A percentile compares a stretch with the other conserved stretches of the same genome.
Evolutionary conservation across 2,329 filamentous ascomycete species (phyloP).

Genomic region (Alternaria novae-zelandiae): DNA sequence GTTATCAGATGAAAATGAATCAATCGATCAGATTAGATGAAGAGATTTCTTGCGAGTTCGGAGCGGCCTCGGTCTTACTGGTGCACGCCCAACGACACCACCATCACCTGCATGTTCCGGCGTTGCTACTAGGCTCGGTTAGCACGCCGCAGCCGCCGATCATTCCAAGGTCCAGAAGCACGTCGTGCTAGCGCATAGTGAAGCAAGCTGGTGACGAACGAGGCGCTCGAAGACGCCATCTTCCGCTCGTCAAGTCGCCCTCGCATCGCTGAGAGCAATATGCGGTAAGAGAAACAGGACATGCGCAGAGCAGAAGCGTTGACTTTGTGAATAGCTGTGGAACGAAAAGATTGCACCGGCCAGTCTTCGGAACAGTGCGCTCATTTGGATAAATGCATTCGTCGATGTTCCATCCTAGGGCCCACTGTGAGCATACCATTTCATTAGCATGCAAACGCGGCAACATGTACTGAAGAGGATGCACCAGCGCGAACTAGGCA

Average conservation of each 20-base stretch:
- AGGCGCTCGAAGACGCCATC: slow-evolving; percentile 18
- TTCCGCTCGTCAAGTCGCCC: not conserved
- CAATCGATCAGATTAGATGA: slow-evolving; percentile 19
- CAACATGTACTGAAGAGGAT: not conserved
- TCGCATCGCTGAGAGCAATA: not conserved
- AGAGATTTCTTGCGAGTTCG: slow-evolving; percentile 24
- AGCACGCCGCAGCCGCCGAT: slow-evolving; percentile 25
- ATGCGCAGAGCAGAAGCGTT: not conserved
- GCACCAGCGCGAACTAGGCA: not conserved
- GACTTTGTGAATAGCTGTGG: not conserved
- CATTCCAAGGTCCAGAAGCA: slow-evolving; percentile 12
- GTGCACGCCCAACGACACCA: slow-evolving; percentile 12
- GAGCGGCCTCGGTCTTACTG: slow-evolving; percentile 23
- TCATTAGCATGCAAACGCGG: not conserved
- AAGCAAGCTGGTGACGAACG: slow-evolving; percentile 32
- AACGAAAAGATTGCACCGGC: not conserved
- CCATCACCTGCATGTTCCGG: slow-evolving; percentile 28
- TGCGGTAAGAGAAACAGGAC: not conserved
- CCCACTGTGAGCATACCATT: slow-evolving; percentile 1
- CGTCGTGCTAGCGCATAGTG: slow-evolving; percentile 15
- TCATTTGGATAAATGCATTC: not conserved
- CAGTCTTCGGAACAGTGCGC: not conserved
- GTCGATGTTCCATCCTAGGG: not conserved
- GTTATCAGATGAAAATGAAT: slow-evolving; percentile 39
- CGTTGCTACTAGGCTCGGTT: slow-evolving; percentile 27